phyloP scores from a whole-genome alignment of 2,329 filamentous ascomycete species.

The Xylariaceae sp. region DNA sequence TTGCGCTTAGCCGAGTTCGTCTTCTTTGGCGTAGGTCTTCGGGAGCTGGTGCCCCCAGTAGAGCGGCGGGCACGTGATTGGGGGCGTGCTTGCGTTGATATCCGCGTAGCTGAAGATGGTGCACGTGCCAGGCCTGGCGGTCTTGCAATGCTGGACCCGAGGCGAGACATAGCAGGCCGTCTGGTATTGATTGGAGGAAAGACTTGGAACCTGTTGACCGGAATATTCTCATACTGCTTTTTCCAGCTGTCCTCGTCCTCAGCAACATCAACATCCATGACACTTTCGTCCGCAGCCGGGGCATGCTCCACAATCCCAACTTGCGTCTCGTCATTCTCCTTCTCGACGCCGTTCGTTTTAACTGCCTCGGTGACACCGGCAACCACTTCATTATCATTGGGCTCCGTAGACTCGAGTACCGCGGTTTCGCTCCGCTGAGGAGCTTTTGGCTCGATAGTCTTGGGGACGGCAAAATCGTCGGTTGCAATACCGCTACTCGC shows the following conservation, averaged over 20 bases:
- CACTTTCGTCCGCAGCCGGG: slow-evolving; percentile 10
- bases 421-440: slow-evolving; percentile 17
- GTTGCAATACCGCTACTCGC: slow-evolving; percentile 24
- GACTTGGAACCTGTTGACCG: slow-evolving; percentile 66
- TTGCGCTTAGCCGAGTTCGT: slow-evolving; percentile 42
- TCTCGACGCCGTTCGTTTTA: slow-evolving; percentile 20
- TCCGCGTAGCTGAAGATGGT: slow-evolving; percentile 23
- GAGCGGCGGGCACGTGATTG: slow-evolving; percentile 33
- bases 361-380: slow-evolving; percentile 9
- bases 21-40: slow-evolving; percentile 31
- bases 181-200: slow-evolving; percentile 58
- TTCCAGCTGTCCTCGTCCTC: slow-evolving; percentile 35
- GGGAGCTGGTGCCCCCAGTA: slow-evolving; percentile 20
- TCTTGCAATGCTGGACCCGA: slow-evolving; percentile 31
- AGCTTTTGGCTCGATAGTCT: slow-evolving; percentile 21
- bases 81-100: slow-evolving; percentile 24
- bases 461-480: slow-evolving; percentile 21
- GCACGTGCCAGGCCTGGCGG: slow-evolving; percentile 18
- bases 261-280: slow-evolving; percentile 12
- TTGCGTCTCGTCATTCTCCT: slow-evolving; percentile 14
- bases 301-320: not conserved
- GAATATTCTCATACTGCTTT: slow-evolving; percentile 49
- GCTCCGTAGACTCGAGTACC: slow-evolving; percentile 34
- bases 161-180: slow-evolving; percentile 38
- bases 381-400: slow-evolving; percentile 23